Evolutionary conservation across 805 yeast species (phyloP).

Genomic region (Tetrapisispora arboricola): DNA sequence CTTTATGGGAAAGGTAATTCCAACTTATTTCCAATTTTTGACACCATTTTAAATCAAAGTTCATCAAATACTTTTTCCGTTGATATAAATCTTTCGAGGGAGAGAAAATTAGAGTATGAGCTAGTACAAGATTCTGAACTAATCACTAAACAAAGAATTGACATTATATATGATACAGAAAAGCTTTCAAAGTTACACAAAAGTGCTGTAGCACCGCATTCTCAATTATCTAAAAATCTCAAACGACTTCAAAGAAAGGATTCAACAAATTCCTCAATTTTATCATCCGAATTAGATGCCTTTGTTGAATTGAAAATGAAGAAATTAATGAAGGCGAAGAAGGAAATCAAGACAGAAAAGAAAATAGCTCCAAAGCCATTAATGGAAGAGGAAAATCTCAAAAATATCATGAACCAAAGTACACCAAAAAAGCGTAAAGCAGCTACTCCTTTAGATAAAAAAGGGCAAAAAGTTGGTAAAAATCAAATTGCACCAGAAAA

Average conservation of each 20-base stretch:
- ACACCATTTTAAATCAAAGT: slow-evolving; percentile 13
- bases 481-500: neutral
- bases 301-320: slow-evolving; percentile 5
- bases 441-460: no score
- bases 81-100: slow-evolving; percentile 11
- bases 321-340: neutral
- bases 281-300: slow-evolving; percentile 12
- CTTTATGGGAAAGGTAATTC: slow-evolving; percentile 17
- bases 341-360: neutral
- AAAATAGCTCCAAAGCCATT: neutral
- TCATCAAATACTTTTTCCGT: slow-evolving; percentile 9
- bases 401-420: no score
- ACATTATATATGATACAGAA: slow-evolving; percentile 11
- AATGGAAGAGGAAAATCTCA: no score
- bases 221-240: slow-evolving; percentile 15
- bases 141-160: slow-evolving; percentile 42
- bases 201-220: slow-evolving; percentile 14
- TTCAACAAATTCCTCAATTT: slow-evolving; percentile 1
- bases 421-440: no score
- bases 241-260: slow-evolving; percentile 12
- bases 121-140: slow-evolving; percentile 49
- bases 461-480: no score
- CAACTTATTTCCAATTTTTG: slow-evolving; percentile 10
- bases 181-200: slow-evolving; percentile 13
- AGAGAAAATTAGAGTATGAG: slow-evolving; percentile 56